Evolutionary conservation across 108 stramenopile species (phyloP).

Genomic region (Halocafeteria seosinensis): DNA sequence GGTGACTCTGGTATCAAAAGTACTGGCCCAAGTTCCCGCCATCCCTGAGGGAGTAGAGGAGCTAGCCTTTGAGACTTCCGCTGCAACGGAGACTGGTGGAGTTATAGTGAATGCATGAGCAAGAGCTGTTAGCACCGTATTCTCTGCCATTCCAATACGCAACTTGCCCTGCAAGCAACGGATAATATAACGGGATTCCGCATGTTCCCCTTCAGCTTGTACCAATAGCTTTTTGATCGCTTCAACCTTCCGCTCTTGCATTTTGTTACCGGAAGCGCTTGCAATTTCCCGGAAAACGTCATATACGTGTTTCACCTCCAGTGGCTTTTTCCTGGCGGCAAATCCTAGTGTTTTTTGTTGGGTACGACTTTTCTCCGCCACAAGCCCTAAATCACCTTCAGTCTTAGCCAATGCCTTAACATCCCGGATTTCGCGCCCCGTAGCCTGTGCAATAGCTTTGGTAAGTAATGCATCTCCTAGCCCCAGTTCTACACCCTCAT

Average conservation of each 20-base stretch:
- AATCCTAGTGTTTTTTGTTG: constrained; percentile 66
- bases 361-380: constrained; percentile 57
- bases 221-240: constrained; percentile 75
- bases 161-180: constrained; percentile 94
- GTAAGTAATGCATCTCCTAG: constrained; percentile 81
- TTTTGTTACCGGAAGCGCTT: constrained; percentile 51
- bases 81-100: background rate
- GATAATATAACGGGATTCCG: constrained; percentile 84
- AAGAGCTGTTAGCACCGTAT: constrained; percentile 76
- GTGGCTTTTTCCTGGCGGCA: constrained; percentile 46
- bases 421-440: constrained; percentile 40
- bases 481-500: constrained; percentile 82
- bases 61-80: background rate
- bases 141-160: constrained; percentile 76
- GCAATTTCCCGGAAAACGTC: constrained; percentile 34
- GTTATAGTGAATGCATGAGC: constrained; percentile 59
- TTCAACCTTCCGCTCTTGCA: constrained; percentile 75
- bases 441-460: constrained; percentile 73
- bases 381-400: constrained; percentile 78
- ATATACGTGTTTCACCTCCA: constrained; percentile 42
- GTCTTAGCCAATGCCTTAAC: constrained; percentile 60
- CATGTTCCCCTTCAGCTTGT: constrained; percentile 23
- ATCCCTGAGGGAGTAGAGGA: background rate
- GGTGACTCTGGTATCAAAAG: background rate
- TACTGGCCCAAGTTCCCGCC: background rate